Evolutionary conservation across 164 flowering plant genomes (phyloP).

Genomic region (Chimonanthus praecox): DNA sequence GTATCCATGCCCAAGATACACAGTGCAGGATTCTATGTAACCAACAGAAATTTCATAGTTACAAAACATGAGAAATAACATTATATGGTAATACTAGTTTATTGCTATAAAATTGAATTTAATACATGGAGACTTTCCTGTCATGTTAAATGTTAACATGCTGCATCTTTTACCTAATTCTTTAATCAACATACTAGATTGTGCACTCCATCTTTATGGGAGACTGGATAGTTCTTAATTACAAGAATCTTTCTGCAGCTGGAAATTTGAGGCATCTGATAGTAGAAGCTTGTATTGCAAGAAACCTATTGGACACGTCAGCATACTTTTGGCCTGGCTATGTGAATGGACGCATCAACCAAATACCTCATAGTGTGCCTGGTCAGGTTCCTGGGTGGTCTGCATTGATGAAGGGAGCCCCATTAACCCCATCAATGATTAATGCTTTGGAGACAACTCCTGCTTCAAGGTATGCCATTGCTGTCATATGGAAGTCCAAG

Average conservation of each 20-base stretch:
- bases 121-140: too few relatives aligned
- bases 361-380: conserved; percentile 60
- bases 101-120: too few relatives aligned
- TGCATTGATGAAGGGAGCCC: conserved; percentile 79
- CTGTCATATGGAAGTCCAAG: background rate
- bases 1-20: too few relatives aligned
- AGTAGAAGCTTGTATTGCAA: conserved; percentile 94
- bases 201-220: background rate
- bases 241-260: conserved; percentile 46
- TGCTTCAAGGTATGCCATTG: conserved; percentile 73
- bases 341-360: conserved; percentile 71
- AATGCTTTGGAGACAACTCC: conserved; percentile 78
- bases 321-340: conserved; percentile 96
- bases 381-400: conserved; percentile 87
- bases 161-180: too few relatives aligned
- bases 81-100: too few relatives aligned
- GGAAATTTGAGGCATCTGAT: conserved; percentile 91
- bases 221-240: background rate
- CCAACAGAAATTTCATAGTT: too few relatives aligned
- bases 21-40: too few relatives aligned
- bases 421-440: conserved; percentile 58
- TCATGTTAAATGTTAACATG: too few relatives aligned
- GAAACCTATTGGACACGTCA: conserved; percentile 82
- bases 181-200: too few relatives aligned
- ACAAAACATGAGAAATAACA: too few relatives aligned